Evolutionary conservation across 441 rosid genomes (phyloP).

Genomic region (Pelargonium cotyledonis): DNA sequence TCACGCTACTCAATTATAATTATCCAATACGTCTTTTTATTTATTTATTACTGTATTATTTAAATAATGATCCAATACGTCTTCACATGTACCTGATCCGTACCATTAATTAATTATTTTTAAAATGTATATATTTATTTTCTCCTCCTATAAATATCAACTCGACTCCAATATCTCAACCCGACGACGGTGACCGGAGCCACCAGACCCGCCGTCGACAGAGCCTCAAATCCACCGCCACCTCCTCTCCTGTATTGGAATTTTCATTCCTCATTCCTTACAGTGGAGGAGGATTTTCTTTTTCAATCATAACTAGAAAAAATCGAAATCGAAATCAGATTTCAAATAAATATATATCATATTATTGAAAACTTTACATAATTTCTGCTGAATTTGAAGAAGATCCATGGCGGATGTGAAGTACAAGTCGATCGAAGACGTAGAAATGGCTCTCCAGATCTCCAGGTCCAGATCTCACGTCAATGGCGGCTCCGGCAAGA

Average conservation of each 20-base stretch:
- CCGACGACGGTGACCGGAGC: background rate
- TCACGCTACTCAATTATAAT: no score
- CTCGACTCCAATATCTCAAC: background rate
- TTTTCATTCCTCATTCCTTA: no score
- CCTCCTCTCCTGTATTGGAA: background rate
- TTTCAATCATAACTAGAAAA: no score
- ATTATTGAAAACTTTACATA: background rate
- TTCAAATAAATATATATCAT: no score
- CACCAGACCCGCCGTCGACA: background rate
- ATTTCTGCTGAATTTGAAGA: background rate
- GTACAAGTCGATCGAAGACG: conserved; percentile 20
- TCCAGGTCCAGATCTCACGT: conserved; percentile 11
- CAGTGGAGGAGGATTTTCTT: no score
- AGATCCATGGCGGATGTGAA: conserved; percentile 12
- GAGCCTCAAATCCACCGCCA: background rate
- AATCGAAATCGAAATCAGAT: no score
- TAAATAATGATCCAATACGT: background rate
- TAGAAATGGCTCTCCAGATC: conserved; percentile 39
- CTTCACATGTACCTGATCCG: background rate
- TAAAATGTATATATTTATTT: background rate
- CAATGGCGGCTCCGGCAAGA: background rate
- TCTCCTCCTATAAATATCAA: background rate
- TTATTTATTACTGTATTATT: no score
- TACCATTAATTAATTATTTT: no score
- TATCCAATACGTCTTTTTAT: no score